Evolutionary conservation across 331 rosid genomes (phyloP), one percentile per base, ranked within the genome.

Genomic region (Quercus lobata): DNA sequence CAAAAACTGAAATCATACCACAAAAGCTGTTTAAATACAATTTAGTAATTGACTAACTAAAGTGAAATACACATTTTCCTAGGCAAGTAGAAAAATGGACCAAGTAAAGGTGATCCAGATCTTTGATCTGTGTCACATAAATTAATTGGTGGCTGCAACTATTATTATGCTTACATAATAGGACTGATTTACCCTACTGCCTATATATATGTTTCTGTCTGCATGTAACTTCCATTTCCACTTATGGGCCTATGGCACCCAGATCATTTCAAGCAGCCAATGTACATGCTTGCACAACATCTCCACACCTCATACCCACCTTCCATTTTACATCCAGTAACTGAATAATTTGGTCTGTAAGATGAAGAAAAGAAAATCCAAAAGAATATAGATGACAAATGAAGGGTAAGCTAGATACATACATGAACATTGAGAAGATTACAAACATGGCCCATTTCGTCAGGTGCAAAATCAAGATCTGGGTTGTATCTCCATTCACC

Each of bases 351-450:
- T 15, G 9, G 21, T 14, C 37, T 29, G 14, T 30, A 17, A 19
- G 7, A 18, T 6, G n/a, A 68, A 4, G 12, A 4, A 9, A 34
- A 68, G 14, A 68, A 19, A 35, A 6, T 49, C 22, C 41, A 49
- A 57, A 21, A 24, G 25, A 52, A 71, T 16, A 71, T 41, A 77
- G 68, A 76, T 35, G 83, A 76, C 82, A 54, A 58, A 76, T 19
- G 5, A 74, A 62, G 71, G 32, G 5, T 19, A 55, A 56, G 61
- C 6, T 74, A 62, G 73, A 82, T 58, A 71, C 92, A 63, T 88
- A 94, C 98, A 74, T 91, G 87, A 83, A 92, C 97, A 78, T 94
- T 90, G 57, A 94, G 94, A 76, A 94, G 92, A 84, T 94, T 94
- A 85, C 88, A 92, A 81, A 89, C 81, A 85, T 83, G 81, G 81